Conservation (phyloP, 2,329 filamentous ascomycete species). For the Colletotrichum sojae region DNA sequence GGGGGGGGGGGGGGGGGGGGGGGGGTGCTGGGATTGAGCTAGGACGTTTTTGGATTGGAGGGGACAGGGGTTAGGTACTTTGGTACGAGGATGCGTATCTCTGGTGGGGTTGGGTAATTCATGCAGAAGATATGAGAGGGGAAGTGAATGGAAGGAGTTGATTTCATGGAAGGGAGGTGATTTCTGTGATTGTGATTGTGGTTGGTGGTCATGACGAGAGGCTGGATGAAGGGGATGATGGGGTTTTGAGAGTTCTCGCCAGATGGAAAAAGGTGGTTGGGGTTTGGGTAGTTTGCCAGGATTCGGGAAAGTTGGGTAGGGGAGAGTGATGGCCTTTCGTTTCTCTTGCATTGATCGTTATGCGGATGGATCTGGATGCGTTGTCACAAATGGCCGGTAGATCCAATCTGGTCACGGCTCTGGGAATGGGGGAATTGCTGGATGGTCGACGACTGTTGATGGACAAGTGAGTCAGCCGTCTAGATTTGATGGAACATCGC, state of each 20-base stretch:
- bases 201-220: not conserved
- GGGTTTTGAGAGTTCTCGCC: too few relatives aligned
- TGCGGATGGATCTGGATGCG: slow-evolving; percentile 1
- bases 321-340: too few relatives aligned
- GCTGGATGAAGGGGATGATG: not conserved
- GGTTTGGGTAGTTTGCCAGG: not conserved
- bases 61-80: not conserved
- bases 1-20: too few relatives aligned
- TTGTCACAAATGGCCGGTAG: not conserved
- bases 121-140: too few relatives aligned
- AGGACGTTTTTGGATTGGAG: not conserved
- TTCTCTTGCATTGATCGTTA: slow-evolving; percentile 19
- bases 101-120: too few relatives aligned
- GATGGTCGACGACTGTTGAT: not conserved
- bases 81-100: too few relatives aligned
- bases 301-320: too few relatives aligned
- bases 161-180: too few relatives aligned
- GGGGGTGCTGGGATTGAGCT: too few relatives aligned
- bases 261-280: not conserved
- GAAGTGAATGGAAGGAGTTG: too few relatives aligned
- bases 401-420: not conserved
- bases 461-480: not conserved
- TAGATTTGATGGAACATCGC: too few relatives aligned
- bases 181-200: not conserved
- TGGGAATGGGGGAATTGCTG: not conserved